Percentiles rank a stretch among this genome's conserved stretches.
Evolutionary conservation across 2,329 filamentous ascomycete species (phyloP).

Genomic region (Allantophomopsis cytisporea): DNA sequence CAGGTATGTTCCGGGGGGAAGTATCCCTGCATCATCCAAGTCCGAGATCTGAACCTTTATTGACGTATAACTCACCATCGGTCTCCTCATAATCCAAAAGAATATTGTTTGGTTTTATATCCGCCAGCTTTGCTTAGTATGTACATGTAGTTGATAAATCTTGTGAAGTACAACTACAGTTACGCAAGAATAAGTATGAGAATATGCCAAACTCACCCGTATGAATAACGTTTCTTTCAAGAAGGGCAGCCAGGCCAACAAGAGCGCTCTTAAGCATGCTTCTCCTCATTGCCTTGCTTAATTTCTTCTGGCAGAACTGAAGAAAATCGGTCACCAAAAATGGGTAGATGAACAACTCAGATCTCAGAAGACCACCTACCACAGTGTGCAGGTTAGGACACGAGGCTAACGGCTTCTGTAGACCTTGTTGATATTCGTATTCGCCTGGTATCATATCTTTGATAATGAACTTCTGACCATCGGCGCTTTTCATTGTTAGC

Average conservation of each 20-base stretch:
- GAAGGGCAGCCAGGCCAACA: slow-evolving; percentile 22
- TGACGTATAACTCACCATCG: slow-evolving; percentile 4
- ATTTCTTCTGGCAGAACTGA: slow-evolving; percentile 24
- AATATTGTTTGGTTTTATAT: slow-evolving; percentile 30
- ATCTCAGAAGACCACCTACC: slow-evolving; percentile 5
- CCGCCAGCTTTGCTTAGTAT: slow-evolving; percentile 7
- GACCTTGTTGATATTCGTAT: slow-evolving; percentile 16
- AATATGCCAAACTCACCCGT: slow-evolving; percentile 12
- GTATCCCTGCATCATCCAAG: slow-evolving; percentile 24
- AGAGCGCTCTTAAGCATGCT: slow-evolving; percentile 27
- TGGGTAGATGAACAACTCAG: slow-evolving; percentile 25
- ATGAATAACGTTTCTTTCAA: slow-evolving; percentile 23
- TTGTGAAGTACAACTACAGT: too few species aligned
- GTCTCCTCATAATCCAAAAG: slow-evolving; percentile 22
- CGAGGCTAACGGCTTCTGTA: slow-evolving; percentile 13
- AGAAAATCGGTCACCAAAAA: slow-evolving; percentile 28
- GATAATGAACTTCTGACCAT: slow-evolving; percentile 7
- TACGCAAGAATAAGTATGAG: not conserved
- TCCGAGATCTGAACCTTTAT: slow-evolving; percentile 25
- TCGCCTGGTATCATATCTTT: slow-evolving; percentile 18
- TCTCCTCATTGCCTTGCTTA: slow-evolving; percentile 23
- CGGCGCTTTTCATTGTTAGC: slow-evolving; percentile 1
- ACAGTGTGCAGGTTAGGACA: slow-evolving; percentile 15
- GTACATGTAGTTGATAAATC: too few species aligned
- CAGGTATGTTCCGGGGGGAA: slow-evolving; percentile 21